Evolutionary conservation across 2,329 filamentous ascomycete species (phyloP), one percentile per base, ranked within the genome.

Genomic region (Capronia americana): DNA sequence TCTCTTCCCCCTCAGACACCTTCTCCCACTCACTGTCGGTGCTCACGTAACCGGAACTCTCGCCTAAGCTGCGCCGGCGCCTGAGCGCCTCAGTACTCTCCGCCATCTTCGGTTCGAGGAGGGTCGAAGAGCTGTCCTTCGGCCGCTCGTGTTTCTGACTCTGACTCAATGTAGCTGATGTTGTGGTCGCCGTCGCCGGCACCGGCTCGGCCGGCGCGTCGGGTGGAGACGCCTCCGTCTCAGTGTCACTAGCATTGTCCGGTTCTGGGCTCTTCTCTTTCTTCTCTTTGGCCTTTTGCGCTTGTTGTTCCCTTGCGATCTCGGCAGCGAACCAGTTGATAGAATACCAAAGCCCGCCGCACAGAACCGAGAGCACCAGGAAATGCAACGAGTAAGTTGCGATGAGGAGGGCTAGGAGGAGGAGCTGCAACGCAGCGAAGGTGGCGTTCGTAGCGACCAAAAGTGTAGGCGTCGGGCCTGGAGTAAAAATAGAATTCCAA

Each of bases 1-100:
- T 87, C 77, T 91, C 90, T 24, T 92, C 92, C 17, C 66, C 68
- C 32, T 73, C 70, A 23, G 70, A 72, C 3, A 98, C 90, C 83
- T 95, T 96, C 82, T 97, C 94, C 94, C 94, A 98, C 80, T 98
- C 94, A 75, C 94, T 94, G 80, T 98, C 94, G 4, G 93, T 97
- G 79, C 92, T 94, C 68, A 84, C 74, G 70, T 87, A 85, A 11
- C 83, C 84, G n/a, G 80, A 82, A 61, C 76, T 83, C 61, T 83
- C 83, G 63, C 83, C 83, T 11, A 80, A 77, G 63, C 79, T 73
- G 69, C 76, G 81, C 65, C 81, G 78, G 75, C 82, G 82, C 75
- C 79, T 80, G 68, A 82, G 34, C 54, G 78, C 79, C 58, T 74
- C 77, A 17, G 74, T 74, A 54, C 83, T 65, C 34, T 69, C 70